These are phyloP conservation scores for Knufia fluminis DNA, from an alignment of 2,329 filamentous ascomycete genomes.

Conservation along the genomic window DNA sequence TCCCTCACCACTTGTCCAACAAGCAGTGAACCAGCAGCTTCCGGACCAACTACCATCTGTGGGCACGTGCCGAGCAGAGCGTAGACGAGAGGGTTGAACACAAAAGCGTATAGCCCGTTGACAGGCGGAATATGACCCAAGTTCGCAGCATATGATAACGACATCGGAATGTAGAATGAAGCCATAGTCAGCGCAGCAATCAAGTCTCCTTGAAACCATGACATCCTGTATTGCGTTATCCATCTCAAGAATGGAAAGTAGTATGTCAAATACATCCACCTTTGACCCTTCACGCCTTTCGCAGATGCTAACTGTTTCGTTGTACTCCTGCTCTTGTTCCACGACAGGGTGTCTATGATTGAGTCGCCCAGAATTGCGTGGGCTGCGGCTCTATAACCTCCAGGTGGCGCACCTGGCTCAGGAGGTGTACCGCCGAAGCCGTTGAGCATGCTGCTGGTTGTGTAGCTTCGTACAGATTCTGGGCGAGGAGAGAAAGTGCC, in stretches of 20 bases:
- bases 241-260: constrained; percentile 88
- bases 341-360: constrained; percentile 36
- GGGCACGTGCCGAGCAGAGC: constrained; percentile 84
- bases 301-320: constrained; percentile 62
- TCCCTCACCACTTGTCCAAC: constrained; percentile 77
- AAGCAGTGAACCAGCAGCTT: constrained; percentile 84
- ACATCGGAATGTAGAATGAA: constrained; percentile 98
- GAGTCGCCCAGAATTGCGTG: constrained; percentile 34
- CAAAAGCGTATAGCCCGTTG: constrained; percentile 87
- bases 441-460: constrained; percentile 24
- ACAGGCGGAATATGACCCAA: constrained; percentile 87
- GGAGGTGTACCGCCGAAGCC: constrained; percentile 21
- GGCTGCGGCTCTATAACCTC: constrained; percentile 21
- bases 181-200: constrained; percentile 87
- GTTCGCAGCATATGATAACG: constrained; percentile 83
- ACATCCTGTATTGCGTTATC: constrained; percentile 76
- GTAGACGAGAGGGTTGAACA: constrained; percentile 86
- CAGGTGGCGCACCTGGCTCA: constrained; percentile 17
- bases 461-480: constrained; percentile 38
- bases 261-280: constrained; percentile 81
- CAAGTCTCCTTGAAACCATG: constrained; percentile 76
- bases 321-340: constrained; percentile 48
- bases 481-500: constrained; percentile 68
- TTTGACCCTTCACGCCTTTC: constrained; percentile 64
- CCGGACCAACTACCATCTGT: constrained; percentile 87